Evolutionary conservation across 78 protist species (phyloP).

Genomic region (Capsaspora owczarzaki): DNA sequence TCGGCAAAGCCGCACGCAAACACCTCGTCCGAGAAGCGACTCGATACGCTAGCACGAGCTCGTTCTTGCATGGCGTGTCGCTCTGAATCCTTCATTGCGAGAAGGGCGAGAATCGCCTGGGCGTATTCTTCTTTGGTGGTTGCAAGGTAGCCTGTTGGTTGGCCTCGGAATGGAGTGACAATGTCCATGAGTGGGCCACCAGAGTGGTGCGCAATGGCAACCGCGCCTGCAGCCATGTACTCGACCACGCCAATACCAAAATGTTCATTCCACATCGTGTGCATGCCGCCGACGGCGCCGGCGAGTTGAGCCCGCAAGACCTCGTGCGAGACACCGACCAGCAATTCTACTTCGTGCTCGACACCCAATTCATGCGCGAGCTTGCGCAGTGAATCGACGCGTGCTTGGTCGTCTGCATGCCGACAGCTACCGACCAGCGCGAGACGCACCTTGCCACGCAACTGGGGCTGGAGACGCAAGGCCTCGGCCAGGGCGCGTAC

Average conservation of each 20-base stretch:
- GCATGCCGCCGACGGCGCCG: conserved; percentile 53
- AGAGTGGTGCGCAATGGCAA: conserved; percentile 46
- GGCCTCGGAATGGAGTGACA: conserved; percentile 4
- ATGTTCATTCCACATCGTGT: conserved; percentile 85
- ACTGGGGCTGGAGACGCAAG: not conserved
- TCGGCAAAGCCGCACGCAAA: not conserved
- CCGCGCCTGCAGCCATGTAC: conserved; percentile 39
- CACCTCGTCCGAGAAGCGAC: not conserved
- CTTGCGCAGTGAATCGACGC: conserved; percentile 10
- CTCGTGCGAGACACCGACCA: not conserved
- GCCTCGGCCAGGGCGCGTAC: conserved; percentile 28
- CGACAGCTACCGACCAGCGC: conserved; percentile 47
- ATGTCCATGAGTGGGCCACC: conserved; percentile 53
- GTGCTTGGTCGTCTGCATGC: conserved; percentile 33
- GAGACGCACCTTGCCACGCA: not conserved
- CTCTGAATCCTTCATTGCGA: not conserved
- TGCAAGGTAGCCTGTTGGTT: conserved; percentile 26
- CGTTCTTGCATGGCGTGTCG: not conserved
- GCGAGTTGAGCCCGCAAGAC: conserved; percentile 3
- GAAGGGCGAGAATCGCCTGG: not conserved
- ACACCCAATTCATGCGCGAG: not conserved
- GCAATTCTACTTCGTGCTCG: not conserved
- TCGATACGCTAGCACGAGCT: not conserved
- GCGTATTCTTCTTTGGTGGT: conserved; percentile 20
- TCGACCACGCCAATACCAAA: conserved; percentile 80